Conservation (phyloP, 768 basidiomycete genomes). For the Chalciporus pseudorubinellus region DNA sequence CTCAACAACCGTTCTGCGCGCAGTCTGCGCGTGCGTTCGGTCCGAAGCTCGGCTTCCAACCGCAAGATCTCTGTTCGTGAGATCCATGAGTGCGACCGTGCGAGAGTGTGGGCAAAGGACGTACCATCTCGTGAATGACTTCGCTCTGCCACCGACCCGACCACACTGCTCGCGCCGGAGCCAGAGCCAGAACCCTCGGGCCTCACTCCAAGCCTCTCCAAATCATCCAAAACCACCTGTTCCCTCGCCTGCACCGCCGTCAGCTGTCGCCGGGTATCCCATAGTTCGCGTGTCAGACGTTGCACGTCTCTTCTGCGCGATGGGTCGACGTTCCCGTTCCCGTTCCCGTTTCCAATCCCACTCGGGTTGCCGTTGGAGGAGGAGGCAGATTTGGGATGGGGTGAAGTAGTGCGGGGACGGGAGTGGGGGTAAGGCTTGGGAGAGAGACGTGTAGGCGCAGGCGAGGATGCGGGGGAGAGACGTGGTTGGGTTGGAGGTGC, state of each 20-base stretch:
- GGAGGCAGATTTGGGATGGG: not conserved
- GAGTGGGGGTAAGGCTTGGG: not conserved
- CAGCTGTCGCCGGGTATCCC: conserved; percentile 27
- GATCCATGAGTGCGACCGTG: not conserved
- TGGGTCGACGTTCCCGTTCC: not conserved
- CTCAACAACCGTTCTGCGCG: conserved; percentile 44
- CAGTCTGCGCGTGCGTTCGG: conserved; percentile 36
- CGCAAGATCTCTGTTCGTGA: conserved; percentile 13
- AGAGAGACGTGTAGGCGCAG: not conserved
- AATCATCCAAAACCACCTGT: conserved; percentile 19
- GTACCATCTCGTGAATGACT: conserved; percentile 15
- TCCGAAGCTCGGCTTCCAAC: conserved; percentile 35
- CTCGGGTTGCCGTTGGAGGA: too few relatives aligned
- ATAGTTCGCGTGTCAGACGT: conserved; percentile 26
- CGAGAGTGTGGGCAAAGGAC: not conserved
- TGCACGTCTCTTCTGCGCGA: conserved; percentile 1
- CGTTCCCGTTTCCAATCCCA: too few relatives aligned
- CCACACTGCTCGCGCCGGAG: not conserved
- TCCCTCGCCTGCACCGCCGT: conserved; percentile 24
- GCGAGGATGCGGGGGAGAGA: not conserved
- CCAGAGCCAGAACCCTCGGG: not conserved
- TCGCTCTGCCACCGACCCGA: not conserved
- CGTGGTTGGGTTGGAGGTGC: not conserved
- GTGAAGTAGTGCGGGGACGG: not conserved
- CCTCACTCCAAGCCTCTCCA: conserved; percentile 16